Evolutionary conservation across 805 yeast species (phyloP), one percentile per base, ranked within the genome.

Genomic region (Sporopachydermia quercuum): DNA sequence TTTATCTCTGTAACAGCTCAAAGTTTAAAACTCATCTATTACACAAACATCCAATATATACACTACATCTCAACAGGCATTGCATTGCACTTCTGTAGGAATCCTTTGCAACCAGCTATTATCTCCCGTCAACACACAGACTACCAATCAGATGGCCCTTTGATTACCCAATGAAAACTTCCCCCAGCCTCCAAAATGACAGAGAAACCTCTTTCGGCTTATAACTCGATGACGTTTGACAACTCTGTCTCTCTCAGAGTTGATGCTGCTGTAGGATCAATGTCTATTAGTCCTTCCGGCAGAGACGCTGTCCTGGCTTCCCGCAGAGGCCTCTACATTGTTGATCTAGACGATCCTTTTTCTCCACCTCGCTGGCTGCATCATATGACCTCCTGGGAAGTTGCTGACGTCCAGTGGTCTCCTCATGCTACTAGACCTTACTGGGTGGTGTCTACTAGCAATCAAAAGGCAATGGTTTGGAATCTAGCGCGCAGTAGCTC

Each of bases 371-470:
- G 98, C 43, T 85, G 93, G 87, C 69, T 91, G 13, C 93, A 78
- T 41, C 96, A 91, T 53, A 68, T 76, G 27, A 89, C 96, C 0
- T 76, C 94, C 0, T 91, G 97, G 97, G 97, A 91, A 56, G 98
- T 91, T 3, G 96, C 98, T 0, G 96, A 89, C 55, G 96, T 89
- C 1, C 97, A 91, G 57, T 91, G 98, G 97, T 83, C 93, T 2
- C 96, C 96, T 0, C 96, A 91, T 54, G 65, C 70, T 4, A 68
- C 77, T 2, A 83, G 82, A 47, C 89, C 94, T 1, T 67, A 79
- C 4, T 87, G 96, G 94, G 84, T 91, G 35, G 79, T 89, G 1
- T 83, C 95, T 0, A 85, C 97, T 0, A 80, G 94, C 1, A 91
- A 89, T 56, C 98, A 89, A 54, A 89, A 89, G 60, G 97, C 95